phyloP scores from a whole-genome alignment of 2,329 filamentous ascomycete species.

The Aspergillus melleus region DNA sequence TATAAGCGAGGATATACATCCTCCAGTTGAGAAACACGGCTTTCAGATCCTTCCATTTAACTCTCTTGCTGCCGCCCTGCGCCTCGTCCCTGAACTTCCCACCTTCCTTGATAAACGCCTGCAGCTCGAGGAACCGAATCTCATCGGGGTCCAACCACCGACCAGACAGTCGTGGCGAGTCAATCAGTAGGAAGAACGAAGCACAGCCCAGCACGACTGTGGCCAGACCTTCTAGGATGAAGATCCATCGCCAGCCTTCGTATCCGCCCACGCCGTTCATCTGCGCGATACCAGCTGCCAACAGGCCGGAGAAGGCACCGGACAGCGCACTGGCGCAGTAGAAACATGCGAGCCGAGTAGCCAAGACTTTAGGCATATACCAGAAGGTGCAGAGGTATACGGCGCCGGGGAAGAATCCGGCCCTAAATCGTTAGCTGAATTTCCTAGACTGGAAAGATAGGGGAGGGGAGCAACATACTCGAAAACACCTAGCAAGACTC shows the following conservation, averaged over 20 bases:
- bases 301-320: conserved; percentile 40
- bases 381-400: conserved; percentile 27
- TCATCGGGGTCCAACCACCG: conserved; percentile 41
- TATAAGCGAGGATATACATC: conserved; percentile 28
- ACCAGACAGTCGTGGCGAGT: conserved; percentile 39
- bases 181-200: conserved; percentile 33
- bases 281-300: conserved; percentile 35
- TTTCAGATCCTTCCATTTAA: conserved; percentile 8
- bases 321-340: conserved; percentile 26
- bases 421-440: conserved; percentile 38
- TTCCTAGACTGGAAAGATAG: background rate
- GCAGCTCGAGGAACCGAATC: conserved; percentile 20
- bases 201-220: conserved; percentile 7
- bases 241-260: conserved; percentile 41
- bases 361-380: conserved; percentile 44
- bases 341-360: conserved; percentile 22
- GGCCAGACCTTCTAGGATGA: conserved; percentile 47
- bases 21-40: conserved; percentile 13
- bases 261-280: conserved; percentile 12
- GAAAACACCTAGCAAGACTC: conserved; percentile 48
- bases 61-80: background rate
- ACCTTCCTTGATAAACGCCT: conserved; percentile 14
- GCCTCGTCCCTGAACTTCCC: conserved; percentile 5
- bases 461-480: conserved; percentile 20
- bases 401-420: conserved; percentile 26